phyloP scores from a whole-genome alignment of 2,329 filamentous ascomycete genomes.

The Colletotrichum sublineola region DNA sequence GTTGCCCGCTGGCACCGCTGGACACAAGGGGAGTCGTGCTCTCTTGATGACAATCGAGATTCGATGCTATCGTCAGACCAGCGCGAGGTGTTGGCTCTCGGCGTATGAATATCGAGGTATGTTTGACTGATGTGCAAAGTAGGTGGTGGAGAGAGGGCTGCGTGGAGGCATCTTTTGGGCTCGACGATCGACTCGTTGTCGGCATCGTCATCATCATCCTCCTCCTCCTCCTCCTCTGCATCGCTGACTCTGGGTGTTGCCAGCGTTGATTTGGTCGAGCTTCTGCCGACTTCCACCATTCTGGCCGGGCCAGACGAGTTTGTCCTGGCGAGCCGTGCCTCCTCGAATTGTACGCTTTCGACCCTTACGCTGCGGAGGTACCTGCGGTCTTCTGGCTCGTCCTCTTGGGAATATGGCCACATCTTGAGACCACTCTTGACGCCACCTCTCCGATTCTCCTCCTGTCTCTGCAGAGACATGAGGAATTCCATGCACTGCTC shows the following conservation, averaged over 20 bases:
- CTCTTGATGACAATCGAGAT: constrained; percentile 35
- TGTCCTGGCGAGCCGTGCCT: constrained; percentile 38
- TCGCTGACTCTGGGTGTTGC: constrained; percentile 19
- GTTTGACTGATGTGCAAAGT: constrained; percentile 23
- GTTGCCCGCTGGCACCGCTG: constrained; percentile 23
- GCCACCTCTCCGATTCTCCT: constrained; percentile 29
- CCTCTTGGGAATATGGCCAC: constrained; percentile 35
- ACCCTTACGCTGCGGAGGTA: constrained; percentile 27
- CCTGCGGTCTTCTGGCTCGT: constrained; percentile 21
- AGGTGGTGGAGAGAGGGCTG: constrained; percentile 21
- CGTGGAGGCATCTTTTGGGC: background rate
- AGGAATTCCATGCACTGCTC: constrained; percentile 43
- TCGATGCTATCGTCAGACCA: constrained; percentile 41
- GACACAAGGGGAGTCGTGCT: constrained; percentile 32
- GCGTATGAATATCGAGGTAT: constrained; percentile 12
- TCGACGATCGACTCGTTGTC: background rate
- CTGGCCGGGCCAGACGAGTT: constrained; percentile 33
- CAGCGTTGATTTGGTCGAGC: constrained; percentile 32
- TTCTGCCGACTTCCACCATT: constrained; percentile 38
- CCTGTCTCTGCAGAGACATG: constrained; percentile 38
- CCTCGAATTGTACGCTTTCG: constrained; percentile 36
- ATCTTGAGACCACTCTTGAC: constrained; percentile 26
- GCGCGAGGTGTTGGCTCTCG: constrained; percentile 32
- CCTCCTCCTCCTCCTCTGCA: background rate
- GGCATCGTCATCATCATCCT: background rate